phyloP scores from a whole-genome alignment of 2,329 filamentous ascomycete genomes.

The Diplodia mutila region DNA sequence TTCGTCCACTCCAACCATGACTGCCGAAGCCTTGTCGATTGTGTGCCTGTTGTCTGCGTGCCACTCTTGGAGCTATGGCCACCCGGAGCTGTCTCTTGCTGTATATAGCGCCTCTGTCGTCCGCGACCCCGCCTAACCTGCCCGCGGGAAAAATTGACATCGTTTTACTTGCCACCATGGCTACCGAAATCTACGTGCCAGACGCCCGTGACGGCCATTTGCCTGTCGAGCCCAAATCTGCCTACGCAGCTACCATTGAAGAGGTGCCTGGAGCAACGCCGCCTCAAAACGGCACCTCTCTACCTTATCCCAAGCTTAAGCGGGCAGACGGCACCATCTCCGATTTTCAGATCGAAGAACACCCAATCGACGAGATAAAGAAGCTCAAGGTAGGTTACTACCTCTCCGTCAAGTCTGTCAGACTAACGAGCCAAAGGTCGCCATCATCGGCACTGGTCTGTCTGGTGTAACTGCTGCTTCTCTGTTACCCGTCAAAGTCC shows the following conservation, averaged over 20 bases:
- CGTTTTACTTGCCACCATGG: constrained; percentile 1
- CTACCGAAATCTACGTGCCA: constrained; percentile 6
- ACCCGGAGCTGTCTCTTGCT: neutral
- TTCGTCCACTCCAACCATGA: constrained; percentile 18
- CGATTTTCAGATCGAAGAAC: constrained; percentile 35
- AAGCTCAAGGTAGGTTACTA: too few relatives aligned
- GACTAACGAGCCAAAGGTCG: too few relatives aligned
- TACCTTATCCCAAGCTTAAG: constrained; percentile 12
- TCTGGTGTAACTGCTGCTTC: constrained; percentile 67
- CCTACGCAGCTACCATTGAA: neutral
- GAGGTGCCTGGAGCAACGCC: neutral
- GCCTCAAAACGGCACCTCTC: neutral
- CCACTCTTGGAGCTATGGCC: constrained; percentile 22
- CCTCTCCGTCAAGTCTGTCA: too few relatives aligned
- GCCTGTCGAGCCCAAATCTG: constrained; percentile 3
- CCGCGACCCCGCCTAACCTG: neutral
- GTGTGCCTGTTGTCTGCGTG: constrained; percentile 9
- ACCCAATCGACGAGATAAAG: constrained; percentile 38
- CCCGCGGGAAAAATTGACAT: neutral
- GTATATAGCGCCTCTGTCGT: constrained; percentile 3
- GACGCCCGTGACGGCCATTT: constrained; percentile 18
- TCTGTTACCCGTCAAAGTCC: constrained; percentile 70
- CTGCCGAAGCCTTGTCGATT: constrained; percentile 17
- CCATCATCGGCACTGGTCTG: constrained; percentile 67
- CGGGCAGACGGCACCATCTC: constrained; percentile 27